Base-by-base conservation (phyloP, 768 basidiomycete genomes). In the Psilocybe sp. region DNA sequence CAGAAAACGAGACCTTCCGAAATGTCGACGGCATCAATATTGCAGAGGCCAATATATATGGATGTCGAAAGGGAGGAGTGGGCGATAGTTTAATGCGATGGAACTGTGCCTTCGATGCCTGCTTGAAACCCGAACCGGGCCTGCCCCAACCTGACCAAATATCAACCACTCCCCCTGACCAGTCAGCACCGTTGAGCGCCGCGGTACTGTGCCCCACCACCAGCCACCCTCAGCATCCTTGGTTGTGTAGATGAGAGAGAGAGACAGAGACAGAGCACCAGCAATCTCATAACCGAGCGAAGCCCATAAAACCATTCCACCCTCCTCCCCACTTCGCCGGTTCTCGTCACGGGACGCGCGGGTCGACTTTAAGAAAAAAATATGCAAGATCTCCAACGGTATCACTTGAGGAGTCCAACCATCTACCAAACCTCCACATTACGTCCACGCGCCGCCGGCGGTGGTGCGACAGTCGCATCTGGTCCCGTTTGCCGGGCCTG, bases 401-500 rank as follows among this genome's bases (percentile, higher is more conserved):
- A 45, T 10, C 31, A 49, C 23, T 61, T 37, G 44, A 46, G 47
- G 44, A 28, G 23, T 28, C 23, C 23, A 51, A 42, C 60, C 65
- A 60, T 74, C 76, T 78, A 82, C 80, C 80, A 82, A 48, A 80
- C 69, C 55, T 82, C 79, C 39, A 69, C 69, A 37, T 79, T 78
- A 52, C 77, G 75, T 35, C 74, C 71, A 43, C 76, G 74, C 46
- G 64, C 63, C 41, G 62, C 63, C 44, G 78, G 72, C 52, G 72
- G 74, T 56, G 77, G 78, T 12, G 72, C 73, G 51, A 73, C 7
- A 28, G 23, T 70, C 49, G 75, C 68, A 39, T 71, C 80, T 39
- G 83, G 74, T 34, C 71, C 71, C 47, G 74, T 70, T 59, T 85
- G 84, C 65, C 89, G 87, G 57, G 80, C 81, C 72, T 90, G 89